Conservation (phyloP, 2,329 filamentous ascomycete genomes). For the Neurospora sp. region DNA sequence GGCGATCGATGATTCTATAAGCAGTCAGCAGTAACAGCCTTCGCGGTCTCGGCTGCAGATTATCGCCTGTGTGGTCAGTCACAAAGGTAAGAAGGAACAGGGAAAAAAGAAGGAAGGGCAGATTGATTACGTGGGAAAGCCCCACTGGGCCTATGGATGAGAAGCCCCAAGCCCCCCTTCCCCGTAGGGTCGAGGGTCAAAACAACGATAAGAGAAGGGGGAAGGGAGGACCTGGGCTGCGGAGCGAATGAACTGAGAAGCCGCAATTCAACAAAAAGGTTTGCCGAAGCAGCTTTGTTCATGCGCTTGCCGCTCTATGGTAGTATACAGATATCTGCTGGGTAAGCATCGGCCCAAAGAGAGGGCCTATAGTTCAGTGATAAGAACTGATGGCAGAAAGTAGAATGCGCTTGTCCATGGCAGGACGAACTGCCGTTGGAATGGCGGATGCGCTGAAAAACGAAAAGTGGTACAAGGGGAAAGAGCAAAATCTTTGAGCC, state of each 20-base stretch:
- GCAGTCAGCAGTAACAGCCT: constrained; percentile 3
- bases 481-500: neutral
- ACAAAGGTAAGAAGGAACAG: constrained; percentile 1
- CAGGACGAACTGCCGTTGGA: neutral
- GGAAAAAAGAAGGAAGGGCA: constrained; percentile 4
- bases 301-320: neutral
- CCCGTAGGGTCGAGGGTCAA: neutral
- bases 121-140: constrained; percentile 9
- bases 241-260: neutral
- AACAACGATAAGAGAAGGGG: neutral
- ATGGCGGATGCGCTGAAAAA: neutral
- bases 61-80: constrained; percentile 8
- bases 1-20: neutral
- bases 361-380: neutral
- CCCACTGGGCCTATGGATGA: constrained; percentile 14
- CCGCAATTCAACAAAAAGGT: neutral
- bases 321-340: neutral
- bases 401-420: neutral
- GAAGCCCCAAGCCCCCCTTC: neutral
- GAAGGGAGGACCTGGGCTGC: neutral
- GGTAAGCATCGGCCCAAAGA: neutral
- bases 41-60: neutral
- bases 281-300: neutral
- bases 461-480: neutral
- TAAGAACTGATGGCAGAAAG: neutral